A percentile compares a stretch with the other conserved stretches of the same genome.
These are phyloP conservation scores for Omphalea diandra DNA, from an alignment of 441 rosid species.

Conservation along the genomic window DNA sequence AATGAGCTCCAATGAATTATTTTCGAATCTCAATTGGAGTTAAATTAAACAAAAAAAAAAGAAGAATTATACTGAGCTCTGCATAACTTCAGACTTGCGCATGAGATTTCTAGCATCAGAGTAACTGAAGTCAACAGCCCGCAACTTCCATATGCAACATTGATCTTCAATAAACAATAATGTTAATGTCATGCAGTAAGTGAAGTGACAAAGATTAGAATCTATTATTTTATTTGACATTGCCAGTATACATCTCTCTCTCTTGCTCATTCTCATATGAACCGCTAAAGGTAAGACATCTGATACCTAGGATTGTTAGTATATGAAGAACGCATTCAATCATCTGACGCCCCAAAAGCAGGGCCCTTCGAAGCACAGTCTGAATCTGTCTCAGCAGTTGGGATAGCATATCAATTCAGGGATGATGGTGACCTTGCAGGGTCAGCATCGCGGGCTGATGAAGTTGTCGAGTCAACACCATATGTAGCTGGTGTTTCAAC, in stretches of 20 bases:
- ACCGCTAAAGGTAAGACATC: not conserved
- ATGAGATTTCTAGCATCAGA: not conserved
- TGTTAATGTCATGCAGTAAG: not conserved
- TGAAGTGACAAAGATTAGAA: not conserved
- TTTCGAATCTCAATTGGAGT: no score
- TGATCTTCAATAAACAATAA: not conserved
- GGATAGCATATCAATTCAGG: conserved; percentile 17
- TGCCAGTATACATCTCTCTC: not conserved
- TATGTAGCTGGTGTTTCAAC: conserved; percentile 19
- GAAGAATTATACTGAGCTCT: no score
- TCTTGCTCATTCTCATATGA: not conserved
- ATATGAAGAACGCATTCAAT: conserved; percentile 1
- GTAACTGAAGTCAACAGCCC: not conserved
- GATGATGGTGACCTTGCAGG: conserved; percentile 25
- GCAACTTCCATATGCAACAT: not conserved
- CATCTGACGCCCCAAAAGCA: conserved; percentile 26
- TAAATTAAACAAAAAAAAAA: no score
- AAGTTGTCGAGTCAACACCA: conserved; percentile 21
- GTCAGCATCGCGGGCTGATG: no score
- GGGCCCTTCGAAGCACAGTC: no score
- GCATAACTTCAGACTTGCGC: not conserved
- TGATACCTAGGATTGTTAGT: not conserved
- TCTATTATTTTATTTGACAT: not conserved
- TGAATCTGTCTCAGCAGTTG: conserved; percentile 26
- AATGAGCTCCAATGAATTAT: no score